phyloP scores from a whole-genome alignment of 179 eudicot species.

The Nepenthes alata region DNA sequence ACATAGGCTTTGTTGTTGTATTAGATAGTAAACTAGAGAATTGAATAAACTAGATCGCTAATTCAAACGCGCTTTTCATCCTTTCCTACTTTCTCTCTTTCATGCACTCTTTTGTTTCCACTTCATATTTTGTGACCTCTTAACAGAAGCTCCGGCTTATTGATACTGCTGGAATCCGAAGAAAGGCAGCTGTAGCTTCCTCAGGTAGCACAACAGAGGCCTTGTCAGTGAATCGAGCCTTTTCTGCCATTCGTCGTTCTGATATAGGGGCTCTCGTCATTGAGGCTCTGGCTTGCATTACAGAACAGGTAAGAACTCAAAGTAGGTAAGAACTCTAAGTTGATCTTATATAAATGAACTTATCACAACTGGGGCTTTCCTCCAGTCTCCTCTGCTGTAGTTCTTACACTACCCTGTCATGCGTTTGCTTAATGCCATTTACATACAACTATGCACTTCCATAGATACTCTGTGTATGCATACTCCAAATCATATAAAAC shows the following conservation, averaged over 20 bases:
- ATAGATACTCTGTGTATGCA: no score
- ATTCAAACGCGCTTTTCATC: no score
- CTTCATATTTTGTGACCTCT: neutral
- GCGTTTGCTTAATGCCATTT: no score
- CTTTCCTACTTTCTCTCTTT: neutral
- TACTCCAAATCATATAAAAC: no score
- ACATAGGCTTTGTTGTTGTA: no score
- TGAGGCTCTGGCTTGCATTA: slow-evolving; percentile 96
- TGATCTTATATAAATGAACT: neutral
- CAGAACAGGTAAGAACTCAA: slow-evolving; percentile 62
- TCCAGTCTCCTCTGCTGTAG: neutral
- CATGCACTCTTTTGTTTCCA: neutral
- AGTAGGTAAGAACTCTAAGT: neutral
- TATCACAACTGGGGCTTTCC: neutral
- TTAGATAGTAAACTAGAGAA: no score
- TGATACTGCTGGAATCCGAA: slow-evolving; percentile 97
- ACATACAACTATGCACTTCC: no score
- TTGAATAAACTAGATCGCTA: no score
- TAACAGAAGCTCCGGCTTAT: slow-evolving; percentile 73
- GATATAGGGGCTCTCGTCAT: slow-evolving; percentile 95
- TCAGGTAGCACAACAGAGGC: slow-evolving; percentile 97
- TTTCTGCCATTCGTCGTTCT: slow-evolving; percentile 91
- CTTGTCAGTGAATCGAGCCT: slow-evolving; percentile 86
- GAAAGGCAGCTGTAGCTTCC: slow-evolving; percentile 78
- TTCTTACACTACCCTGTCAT: no score